phyloP scores from a whole-genome alignment of 306 rosid species.

The Dryas drummondii region DNA sequence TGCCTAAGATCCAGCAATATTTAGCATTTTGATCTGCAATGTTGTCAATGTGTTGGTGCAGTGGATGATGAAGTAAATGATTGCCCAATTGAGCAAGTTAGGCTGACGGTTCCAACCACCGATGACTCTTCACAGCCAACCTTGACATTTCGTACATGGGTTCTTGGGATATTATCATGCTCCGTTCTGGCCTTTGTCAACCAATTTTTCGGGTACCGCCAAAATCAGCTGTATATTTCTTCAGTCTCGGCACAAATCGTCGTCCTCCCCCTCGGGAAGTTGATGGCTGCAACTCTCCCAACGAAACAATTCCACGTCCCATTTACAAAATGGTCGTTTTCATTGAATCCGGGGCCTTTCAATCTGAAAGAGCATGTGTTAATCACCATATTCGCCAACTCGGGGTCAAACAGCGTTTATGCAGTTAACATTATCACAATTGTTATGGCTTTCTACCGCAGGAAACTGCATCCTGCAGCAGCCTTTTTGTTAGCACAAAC shows the following conservation, averaged over 20 bases:
- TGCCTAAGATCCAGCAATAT: not conserved
- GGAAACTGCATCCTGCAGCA: constrained; percentile 51
- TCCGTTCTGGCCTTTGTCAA: constrained; percentile 66
- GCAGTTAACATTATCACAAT: constrained; percentile 72
- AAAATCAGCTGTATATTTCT: constrained; percentile 46
- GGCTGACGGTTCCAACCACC: constrained; percentile 63
- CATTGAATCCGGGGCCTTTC: constrained; percentile 84
- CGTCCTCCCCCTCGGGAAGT: constrained; percentile 68
- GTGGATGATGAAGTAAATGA: constrained; percentile 54
- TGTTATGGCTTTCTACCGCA: constrained; percentile 81
- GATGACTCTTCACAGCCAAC: constrained; percentile 68
- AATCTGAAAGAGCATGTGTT: constrained; percentile 77
- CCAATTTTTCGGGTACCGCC: constrained; percentile 66
- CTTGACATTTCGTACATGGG: constrained; percentile 85
- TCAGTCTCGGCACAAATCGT: constrained; percentile 75
- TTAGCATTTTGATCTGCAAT: not conserved
- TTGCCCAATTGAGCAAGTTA: constrained; percentile 77
- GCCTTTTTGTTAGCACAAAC: constrained; percentile 66
- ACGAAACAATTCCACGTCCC: constrained; percentile 32
- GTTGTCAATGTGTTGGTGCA: not conserved
- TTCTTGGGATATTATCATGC: constrained; percentile 65
- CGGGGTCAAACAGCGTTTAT: constrained; percentile 67
- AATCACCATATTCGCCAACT: constrained; percentile 73
- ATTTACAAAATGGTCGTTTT: constrained; percentile 48
- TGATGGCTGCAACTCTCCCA: constrained; percentile 84